Evolutionary conservation across 2,329 filamentous ascomycete species (phyloP).

Genomic region (Colletotrichum tabaci): DNA sequence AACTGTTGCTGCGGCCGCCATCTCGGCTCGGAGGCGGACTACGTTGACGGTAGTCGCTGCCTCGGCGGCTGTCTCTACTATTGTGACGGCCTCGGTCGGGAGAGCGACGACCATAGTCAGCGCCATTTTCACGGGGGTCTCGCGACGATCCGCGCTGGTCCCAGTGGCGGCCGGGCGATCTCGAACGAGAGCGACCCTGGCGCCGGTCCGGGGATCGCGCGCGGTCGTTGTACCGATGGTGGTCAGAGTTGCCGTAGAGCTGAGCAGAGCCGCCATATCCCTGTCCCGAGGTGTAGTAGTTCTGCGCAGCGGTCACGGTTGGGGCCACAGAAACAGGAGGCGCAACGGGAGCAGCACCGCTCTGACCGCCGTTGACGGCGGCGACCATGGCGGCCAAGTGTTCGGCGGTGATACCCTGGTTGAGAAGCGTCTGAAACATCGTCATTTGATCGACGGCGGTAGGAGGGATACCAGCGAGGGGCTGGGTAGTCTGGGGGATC

Average conservation of each 20-base stretch:
- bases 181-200: slow-evolving; percentile 79
- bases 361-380: slow-evolving; percentile 60
- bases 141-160: slow-evolving; percentile 77
- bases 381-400: slow-evolving; percentile 77
- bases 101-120: slow-evolving; percentile 80
- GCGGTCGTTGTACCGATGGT: slow-evolving; percentile 67
- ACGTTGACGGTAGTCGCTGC: slow-evolving; percentile 86
- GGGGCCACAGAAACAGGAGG: slow-evolving; percentile 55
- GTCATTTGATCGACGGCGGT: slow-evolving; percentile 76
- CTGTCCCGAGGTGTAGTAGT: slow-evolving; percentile 25
- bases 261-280: slow-evolving; percentile 50
- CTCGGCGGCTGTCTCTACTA: slow-evolving; percentile 67
- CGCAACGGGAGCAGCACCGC: slow-evolving; percentile 48
- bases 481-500: slow-evolving; percentile 44
- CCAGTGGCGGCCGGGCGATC: slow-evolving; percentile 84
- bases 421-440: slow-evolving; percentile 81
- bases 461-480: slow-evolving; percentile 60
- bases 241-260: slow-evolving; percentile 68
- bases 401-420: slow-evolving; percentile 83
- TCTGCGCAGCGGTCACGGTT: slow-evolving; percentile 48
- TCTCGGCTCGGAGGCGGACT: slow-evolving; percentile 79
- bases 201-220: slow-evolving; percentile 75
- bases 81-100: slow-evolving; percentile 73
- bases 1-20: slow-evolving; percentile 71
- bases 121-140: slow-evolving; percentile 76